phyloP scores from a whole-genome alignment of 495 filamentous ascomycete species.

The Xylaria telfairii region DNA sequence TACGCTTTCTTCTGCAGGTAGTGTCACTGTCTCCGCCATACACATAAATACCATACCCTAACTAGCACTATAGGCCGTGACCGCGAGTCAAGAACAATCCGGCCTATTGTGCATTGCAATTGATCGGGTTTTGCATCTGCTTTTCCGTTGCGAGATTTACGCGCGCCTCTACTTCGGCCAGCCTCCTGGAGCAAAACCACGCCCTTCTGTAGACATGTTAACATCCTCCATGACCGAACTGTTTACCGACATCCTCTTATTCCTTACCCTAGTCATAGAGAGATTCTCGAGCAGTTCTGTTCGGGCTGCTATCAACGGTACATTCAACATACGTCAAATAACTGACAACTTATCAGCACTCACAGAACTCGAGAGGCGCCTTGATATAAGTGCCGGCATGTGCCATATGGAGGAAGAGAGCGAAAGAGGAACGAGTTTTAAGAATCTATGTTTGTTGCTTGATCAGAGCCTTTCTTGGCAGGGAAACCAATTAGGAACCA shows the following conservation, averaged over 20 bases:
- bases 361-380: neutral
- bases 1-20: slow-evolving; percentile 2
- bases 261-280: neutral
- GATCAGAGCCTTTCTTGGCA: neutral
- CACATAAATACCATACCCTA: neutral
- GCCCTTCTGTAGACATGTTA: neutral
- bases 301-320: neutral
- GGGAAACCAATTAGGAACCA: neutral
- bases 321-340: neutral
- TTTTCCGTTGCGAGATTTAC: neutral
- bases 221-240: neutral
- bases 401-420: neutral
- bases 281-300: neutral
- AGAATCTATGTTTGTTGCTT: neutral
- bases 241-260: slow-evolving; percentile 1
- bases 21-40: neutral
- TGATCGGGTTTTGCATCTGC: neutral
- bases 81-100: neutral
- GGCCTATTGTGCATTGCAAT: neutral
- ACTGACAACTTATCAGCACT: neutral
- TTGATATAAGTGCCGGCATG: neutral
- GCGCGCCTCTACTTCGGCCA: neutral
- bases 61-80: neutral
- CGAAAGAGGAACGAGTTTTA: neutral
- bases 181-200: neutral